Evolutionary conservation across 1,284 basidiomycete species (phyloP).

Genomic region (Filobasidium uniguttulatum): DNA sequence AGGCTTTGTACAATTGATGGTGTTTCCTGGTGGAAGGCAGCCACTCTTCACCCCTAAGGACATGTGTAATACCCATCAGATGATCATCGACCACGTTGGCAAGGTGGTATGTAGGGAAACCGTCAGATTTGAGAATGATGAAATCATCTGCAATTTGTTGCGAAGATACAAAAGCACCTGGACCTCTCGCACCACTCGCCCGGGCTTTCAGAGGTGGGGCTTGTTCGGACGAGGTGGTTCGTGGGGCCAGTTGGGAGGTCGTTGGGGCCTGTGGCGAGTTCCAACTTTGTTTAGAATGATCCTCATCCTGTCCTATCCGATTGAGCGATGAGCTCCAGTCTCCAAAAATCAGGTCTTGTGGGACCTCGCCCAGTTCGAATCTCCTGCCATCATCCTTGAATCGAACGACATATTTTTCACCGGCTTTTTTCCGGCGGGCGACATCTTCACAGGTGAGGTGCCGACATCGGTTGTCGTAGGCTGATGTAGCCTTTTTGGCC

Average conservation of each 20-base stretch:
- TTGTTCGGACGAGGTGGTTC: background rate
- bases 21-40: slow-evolving; percentile 87
- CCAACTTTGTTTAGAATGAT: too few species aligned
- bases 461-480: slow-evolving; percentile 74
- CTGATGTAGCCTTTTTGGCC: slow-evolving; percentile 54
- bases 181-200: slow-evolving; percentile 5
- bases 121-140: slow-evolving; percentile 79
- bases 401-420: slow-evolving; percentile 67
- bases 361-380: slow-evolving; percentile 16
- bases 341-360: slow-evolving; percentile 18
- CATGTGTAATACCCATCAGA: slow-evolving; percentile 90
- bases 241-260: background rate
- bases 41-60: slow-evolving; percentile 97
- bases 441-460: slow-evolving; percentile 76
- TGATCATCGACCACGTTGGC: slow-evolving; percentile 93
- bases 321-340: slow-evolving; percentile 13
- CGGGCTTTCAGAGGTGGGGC: slow-evolving; percentile 8
- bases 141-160: slow-evolving; percentile 63
- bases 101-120: slow-evolving; percentile 91
- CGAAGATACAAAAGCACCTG: slow-evolving; percentile 3
- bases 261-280: background rate
- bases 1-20: slow-evolving; percentile 69
- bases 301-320: too few species aligned
- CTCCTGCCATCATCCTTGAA: slow-evolving; percentile 52
- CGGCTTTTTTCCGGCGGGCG: slow-evolving; percentile 53